phyloP scores from a whole-genome alignment of 169 alveolate genomes.

The Theileria orientalis region DNA sequence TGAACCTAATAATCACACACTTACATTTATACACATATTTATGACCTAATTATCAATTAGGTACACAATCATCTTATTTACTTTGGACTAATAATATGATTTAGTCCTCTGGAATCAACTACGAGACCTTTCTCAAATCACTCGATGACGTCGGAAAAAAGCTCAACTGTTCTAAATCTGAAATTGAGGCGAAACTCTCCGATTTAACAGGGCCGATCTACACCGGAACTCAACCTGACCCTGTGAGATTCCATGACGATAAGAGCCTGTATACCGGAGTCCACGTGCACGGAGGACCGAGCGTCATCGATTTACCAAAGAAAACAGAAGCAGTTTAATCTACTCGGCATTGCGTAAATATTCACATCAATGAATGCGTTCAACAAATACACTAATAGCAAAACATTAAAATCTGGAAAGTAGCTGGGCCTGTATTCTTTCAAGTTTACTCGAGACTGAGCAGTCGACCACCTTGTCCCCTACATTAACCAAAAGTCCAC shows the following conservation, averaged over 20 bases:
- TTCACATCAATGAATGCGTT: neutral
- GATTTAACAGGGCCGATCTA: constrained; percentile 29
- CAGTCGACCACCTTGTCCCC: constrained; percentile 63
- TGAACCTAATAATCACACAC: too few species aligned
- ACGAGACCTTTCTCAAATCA: constrained; percentile 24
- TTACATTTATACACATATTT: too few species aligned
- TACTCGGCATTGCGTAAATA: too few species aligned
- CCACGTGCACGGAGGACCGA: constrained; percentile 63
- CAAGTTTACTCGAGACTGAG: constrained; percentile 51
- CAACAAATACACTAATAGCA: neutral
- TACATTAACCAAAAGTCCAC: constrained; percentile 52
- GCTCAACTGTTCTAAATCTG: neutral
- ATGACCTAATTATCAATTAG: too few species aligned
- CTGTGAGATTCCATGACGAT: constrained; percentile 54
- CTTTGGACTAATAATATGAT: too few species aligned
- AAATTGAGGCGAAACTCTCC: neutral
- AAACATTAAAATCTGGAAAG: constrained; percentile 3
- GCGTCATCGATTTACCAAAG: neutral
- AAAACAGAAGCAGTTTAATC: too few species aligned
- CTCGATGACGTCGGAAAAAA: constrained; percentile 25
- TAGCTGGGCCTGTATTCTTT: constrained; percentile 53
- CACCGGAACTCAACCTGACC: constrained; percentile 33
- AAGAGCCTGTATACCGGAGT: constrained; percentile 54
- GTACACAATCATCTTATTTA: too few species aligned
- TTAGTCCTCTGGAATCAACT: constrained; percentile 17